Conservation (phyloP, 768 basidiomycete species). For the Kwoniella shandongensis region DNA sequence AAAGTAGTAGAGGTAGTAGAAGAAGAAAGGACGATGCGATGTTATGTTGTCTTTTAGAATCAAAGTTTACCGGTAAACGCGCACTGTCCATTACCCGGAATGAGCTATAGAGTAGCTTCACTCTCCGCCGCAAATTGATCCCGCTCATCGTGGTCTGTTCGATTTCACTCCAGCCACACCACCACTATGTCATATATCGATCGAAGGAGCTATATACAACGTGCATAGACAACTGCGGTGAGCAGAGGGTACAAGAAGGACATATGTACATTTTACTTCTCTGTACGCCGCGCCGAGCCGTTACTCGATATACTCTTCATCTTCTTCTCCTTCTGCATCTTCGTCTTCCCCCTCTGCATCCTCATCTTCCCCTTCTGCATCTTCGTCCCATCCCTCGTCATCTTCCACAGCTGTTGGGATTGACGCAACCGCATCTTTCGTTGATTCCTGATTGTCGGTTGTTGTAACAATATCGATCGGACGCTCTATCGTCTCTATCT, state of each 20-base stretch:
- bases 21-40: too few species aligned
- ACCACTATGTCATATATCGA: too few species aligned
- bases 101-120: background rate
- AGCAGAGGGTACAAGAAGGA: too few species aligned
- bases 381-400: constrained; percentile 6
- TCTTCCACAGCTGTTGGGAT: background rate
- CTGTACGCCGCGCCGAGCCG: too few species aligned
- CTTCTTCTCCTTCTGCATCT: constrained; percentile 38
- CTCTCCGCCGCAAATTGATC: too few species aligned
- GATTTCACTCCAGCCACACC: too few species aligned
- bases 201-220: too few species aligned
- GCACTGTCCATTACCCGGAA: background rate
- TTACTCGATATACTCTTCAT: constrained; percentile 35
- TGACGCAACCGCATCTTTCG: background rate
- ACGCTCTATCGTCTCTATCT: constrained; percentile 4
- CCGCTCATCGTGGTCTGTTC: too few species aligned
- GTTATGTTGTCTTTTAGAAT: too few species aligned
- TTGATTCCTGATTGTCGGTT: background rate
- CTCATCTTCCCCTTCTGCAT: constrained; percentile 18
- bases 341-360: constrained; percentile 23
- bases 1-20: too few species aligned
- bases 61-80: background rate
- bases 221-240: too few species aligned
- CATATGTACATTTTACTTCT: too few species aligned
- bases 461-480: background rate